phyloP scores from a whole-genome alignment of 352 stramenopile genomes.

The Phytophthora pseudosyringae region DNA sequence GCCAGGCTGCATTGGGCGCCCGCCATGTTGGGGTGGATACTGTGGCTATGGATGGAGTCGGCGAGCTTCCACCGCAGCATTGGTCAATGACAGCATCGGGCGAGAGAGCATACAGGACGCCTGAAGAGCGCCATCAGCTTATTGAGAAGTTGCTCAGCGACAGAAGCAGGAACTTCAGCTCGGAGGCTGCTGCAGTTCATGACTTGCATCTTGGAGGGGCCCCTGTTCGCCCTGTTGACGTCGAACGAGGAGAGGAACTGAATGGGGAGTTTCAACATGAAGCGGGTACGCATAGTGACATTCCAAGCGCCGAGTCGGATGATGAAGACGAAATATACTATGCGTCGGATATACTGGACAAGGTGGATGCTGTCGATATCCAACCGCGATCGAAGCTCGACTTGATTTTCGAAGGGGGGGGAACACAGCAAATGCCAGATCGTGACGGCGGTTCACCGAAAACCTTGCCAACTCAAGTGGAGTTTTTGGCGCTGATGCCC shows the following conservation, averaged over 20 bases:
- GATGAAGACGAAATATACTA: conserved; percentile 55
- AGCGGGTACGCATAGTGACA: not conserved
- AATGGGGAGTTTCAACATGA: conserved; percentile 2
- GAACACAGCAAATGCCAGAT: conserved; percentile 7
- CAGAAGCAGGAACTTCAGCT: not conserved
- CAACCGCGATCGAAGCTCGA: conserved; percentile 34
- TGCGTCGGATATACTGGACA: conserved; percentile 53
- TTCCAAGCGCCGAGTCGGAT: conserved; percentile 18
- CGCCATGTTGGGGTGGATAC: conserved; percentile 3
- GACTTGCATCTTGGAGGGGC: not conserved
- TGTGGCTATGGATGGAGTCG: not conserved
- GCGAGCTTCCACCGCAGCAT: not conserved
- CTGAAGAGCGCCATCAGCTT: conserved; percentile 31
- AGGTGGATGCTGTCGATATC: conserved; percentile 19
- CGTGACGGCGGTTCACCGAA: not conserved
- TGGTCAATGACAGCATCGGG: not conserved
- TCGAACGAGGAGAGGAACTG: conserved; percentile 2
- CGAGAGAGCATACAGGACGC: conserved; percentile 12
- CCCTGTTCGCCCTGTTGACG: not conserved
- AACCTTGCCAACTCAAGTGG: not conserved
- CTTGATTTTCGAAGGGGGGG: conserved; percentile 27
- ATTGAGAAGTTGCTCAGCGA: conserved; percentile 36
- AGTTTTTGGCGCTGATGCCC: not conserved
- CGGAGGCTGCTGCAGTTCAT: not conserved
- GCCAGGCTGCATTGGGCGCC: conserved; percentile 44